phyloP scores from a whole-genome alignment of 257 asterid genomes.

The Fraxinus americana region DNA sequence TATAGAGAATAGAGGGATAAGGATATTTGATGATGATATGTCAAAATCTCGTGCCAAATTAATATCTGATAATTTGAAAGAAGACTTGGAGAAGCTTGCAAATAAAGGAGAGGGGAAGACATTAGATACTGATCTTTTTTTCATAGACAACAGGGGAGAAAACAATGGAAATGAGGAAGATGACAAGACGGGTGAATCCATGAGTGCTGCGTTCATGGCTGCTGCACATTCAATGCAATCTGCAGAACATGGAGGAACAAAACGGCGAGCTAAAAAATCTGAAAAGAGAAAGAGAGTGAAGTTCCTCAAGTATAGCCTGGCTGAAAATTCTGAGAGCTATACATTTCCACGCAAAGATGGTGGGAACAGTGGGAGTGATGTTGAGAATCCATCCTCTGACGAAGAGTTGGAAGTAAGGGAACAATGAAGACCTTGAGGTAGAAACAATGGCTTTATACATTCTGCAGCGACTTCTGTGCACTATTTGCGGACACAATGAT shows the following conservation, averaged over 20 bases:
- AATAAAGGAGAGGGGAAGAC: conserved; percentile 27
- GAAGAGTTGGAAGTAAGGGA: conserved; percentile 37
- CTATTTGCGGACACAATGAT: background rate
- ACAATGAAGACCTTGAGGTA: conserved; percentile 8
- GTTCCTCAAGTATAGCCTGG: conserved; percentile 43
- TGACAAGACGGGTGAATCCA: conserved; percentile 35
- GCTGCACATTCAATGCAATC: conserved; percentile 61
- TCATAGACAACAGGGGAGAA: conserved; percentile 62
- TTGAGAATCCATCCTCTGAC: conserved; percentile 57
- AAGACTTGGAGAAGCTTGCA: conserved; percentile 37
- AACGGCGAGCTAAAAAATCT: conserved; percentile 40
- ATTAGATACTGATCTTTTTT: conserved; percentile 50
- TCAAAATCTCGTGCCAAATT: conserved; percentile 41
- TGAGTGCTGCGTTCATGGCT: conserved; percentile 55
- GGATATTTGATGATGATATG: conserved; percentile 58
- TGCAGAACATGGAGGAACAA: conserved; percentile 41
- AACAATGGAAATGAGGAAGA: conserved; percentile 32
- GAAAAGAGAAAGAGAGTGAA: conserved; percentile 40
- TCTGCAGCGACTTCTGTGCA: background rate
- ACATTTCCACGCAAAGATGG: conserved; percentile 24
- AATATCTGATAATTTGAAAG: conserved; percentile 37
- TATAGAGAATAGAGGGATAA: conserved; percentile 59
- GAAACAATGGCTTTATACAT: background rate
- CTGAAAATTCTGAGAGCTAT: conserved; percentile 35
- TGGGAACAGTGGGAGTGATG: conserved; percentile 51